Evolutionary conservation across 2,329 filamentous ascomycete species (phyloP).

Genomic region (Colletotrichum sp.): DNA sequence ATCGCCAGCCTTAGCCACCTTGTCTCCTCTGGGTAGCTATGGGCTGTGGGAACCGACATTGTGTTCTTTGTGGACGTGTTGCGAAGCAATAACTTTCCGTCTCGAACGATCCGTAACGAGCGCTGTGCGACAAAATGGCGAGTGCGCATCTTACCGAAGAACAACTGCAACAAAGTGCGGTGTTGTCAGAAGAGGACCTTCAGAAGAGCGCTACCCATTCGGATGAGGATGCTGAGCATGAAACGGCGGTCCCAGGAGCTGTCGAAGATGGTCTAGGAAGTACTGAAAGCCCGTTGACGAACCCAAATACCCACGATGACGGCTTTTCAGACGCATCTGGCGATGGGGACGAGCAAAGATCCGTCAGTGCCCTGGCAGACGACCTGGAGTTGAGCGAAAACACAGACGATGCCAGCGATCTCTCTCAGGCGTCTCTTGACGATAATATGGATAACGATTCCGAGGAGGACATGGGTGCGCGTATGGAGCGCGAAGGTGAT

Average conservation of each 20-base stretch:
- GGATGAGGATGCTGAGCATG: conserved; percentile 50
- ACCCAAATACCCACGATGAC: background rate
- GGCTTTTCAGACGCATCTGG: background rate
- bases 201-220: conserved; percentile 54
- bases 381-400: conserved; percentile 42
- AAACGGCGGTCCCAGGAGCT: conserved; percentile 27
- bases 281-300: conserved; percentile 10
- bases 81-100: background rate
- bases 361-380: conserved; percentile 29
- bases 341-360: conserved; percentile 26
- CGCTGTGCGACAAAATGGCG: conserved; percentile 39
- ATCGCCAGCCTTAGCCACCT: background rate
- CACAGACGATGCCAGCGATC: conserved; percentile 28
- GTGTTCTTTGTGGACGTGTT: background rate
- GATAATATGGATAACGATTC: conserved; percentile 43
- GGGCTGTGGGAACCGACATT: background rate
- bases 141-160: conserved; percentile 62
- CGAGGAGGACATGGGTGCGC: conserved; percentile 43
- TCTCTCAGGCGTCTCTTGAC: conserved; percentile 35
- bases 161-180: conserved; percentile 61
- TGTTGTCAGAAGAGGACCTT: conserved; percentile 53
- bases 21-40: background rate
- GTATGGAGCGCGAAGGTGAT: conserved; percentile 31
- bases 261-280: conserved; percentile 23
- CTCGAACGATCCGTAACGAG: background rate